phyloP scores from a whole-genome alignment of 768 basidiomycete species.

The Suillus bovinus region DNA sequence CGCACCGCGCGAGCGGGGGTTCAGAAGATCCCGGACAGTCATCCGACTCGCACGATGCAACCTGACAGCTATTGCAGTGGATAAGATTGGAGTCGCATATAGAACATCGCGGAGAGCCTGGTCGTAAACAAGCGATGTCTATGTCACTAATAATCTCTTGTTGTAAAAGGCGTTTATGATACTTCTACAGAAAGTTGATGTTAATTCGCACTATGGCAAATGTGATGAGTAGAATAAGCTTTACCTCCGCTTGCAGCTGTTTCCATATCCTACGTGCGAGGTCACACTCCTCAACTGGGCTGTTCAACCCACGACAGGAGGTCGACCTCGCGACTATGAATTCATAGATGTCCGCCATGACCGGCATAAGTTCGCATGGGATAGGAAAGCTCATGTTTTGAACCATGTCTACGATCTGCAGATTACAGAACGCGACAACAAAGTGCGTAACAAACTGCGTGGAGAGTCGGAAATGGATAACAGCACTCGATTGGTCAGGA shows the following conservation, averaged over 20 bases:
- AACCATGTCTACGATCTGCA: neutral
- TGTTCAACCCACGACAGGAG: neutral
- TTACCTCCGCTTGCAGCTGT: neutral
- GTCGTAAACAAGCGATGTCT: neutral
- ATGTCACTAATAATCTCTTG: neutral
- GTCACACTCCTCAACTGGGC: neutral
- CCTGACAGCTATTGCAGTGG: neutral
- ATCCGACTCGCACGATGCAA: neutral
- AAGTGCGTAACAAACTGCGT: neutral
- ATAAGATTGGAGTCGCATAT: conserved; percentile 7
- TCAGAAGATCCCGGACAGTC: neutral
- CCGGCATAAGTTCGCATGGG: neutral
- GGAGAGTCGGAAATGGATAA: neutral
- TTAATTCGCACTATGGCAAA: neutral
- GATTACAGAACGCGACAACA: neutral
- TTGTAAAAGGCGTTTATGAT: neutral
- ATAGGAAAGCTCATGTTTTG: neutral
- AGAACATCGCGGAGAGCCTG: neutral
- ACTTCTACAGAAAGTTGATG: neutral
- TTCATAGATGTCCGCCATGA: neutral
- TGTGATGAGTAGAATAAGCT: neutral
- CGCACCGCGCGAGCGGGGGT: neutral
- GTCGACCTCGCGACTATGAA: neutral
- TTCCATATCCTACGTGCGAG: neutral
- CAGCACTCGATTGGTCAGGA: neutral